Percentiles rank a stretch among this genome's conserved stretches.
phyloP scores from a whole-genome alignment of 371 early-diverging fungal genomes.

The Circinella minor region DNA sequence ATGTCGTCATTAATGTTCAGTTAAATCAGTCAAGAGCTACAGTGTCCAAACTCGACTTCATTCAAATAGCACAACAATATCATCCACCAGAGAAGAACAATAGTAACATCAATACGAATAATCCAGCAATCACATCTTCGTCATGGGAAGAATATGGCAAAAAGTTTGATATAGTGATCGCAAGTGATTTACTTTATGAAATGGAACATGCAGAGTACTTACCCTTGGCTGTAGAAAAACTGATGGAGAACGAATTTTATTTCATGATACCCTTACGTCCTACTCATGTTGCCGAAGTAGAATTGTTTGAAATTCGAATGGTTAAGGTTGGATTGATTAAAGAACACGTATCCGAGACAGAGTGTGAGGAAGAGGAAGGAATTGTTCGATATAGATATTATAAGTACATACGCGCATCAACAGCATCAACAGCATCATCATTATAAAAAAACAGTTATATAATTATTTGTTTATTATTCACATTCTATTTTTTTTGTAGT shows the following conservation, averaged over 20 bases:
- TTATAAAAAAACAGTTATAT: not conserved
- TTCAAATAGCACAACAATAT: constrained; percentile 30
- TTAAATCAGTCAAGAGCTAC: constrained; percentile 34
- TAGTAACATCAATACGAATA: not conserved
- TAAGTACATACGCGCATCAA: constrained; percentile 17
- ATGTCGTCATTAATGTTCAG: constrained; percentile 45
- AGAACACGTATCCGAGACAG: constrained; percentile 22
- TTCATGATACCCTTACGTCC: constrained; percentile 52
- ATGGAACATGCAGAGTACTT: constrained; percentile 53
- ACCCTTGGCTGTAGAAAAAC: constrained; percentile 40
- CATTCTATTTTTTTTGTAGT: too few relatives aligned
- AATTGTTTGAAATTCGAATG: constrained; percentile 44
- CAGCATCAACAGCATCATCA: not conserved
- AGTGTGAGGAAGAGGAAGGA: constrained; percentile 49
- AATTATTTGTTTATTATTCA: not conserved
- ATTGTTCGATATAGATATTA: constrained; percentile 45
- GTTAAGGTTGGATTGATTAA: constrained; percentile 25
- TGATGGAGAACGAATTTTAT: constrained; percentile 44
- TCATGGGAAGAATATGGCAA: constrained; percentile 27
- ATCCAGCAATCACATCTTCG: not conserved
- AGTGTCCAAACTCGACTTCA: constrained; percentile 45
- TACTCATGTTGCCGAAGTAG: constrained; percentile 45
- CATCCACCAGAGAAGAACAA: too few relatives aligned
- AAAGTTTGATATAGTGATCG: constrained; percentile 45
- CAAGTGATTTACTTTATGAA: constrained; percentile 52